phyloP scores from a whole-genome alignment of 768 basidiomycete genomes.

The button mushroom (Agaricus bisporus) region DNA sequence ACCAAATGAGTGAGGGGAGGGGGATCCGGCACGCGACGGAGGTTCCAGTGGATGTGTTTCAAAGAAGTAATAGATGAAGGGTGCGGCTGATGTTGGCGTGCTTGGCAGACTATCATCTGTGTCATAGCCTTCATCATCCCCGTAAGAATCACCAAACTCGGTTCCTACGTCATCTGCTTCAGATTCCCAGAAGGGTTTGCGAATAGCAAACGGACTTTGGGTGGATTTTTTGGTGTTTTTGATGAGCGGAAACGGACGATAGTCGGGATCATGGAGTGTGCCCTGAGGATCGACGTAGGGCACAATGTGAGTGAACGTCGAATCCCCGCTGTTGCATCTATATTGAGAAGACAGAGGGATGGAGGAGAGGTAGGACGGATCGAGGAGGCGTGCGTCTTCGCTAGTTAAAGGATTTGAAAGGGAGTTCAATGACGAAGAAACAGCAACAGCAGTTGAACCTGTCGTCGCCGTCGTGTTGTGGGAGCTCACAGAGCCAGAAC shows the following conservation, averaged over 20 bases:
- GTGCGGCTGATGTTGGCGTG: constrained; percentile 5
- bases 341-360: not conserved
- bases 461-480: not conserved
- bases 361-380: constrained; percentile 15
- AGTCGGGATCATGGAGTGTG: constrained; percentile 15
- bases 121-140: constrained; percentile 1
- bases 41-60: constrained; percentile 1
- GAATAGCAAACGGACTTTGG: constrained; percentile 5
- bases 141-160: not conserved
- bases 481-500: not conserved
- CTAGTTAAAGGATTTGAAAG: not conserved
- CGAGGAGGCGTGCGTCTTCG: constrained; percentile 14
- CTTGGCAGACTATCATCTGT: not conserved
- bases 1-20: not conserved
- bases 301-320: not conserved
- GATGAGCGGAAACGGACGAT: constrained; percentile 14
- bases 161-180: not conserved
- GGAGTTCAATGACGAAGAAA: not conserved
- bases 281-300: constrained; percentile 16
- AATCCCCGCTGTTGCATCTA: not conserved
- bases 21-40: not conserved
- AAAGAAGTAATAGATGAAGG: constrained; percentile 9
- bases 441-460: not conserved
- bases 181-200: constrained; percentile 7
- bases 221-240: not conserved